A percentile compares a stretch with the other conserved stretches of the same genome.
Conservation (phyloP, 371 early-diverging fungal genomes). For the Lichtheimia corymbifera region DNA sequence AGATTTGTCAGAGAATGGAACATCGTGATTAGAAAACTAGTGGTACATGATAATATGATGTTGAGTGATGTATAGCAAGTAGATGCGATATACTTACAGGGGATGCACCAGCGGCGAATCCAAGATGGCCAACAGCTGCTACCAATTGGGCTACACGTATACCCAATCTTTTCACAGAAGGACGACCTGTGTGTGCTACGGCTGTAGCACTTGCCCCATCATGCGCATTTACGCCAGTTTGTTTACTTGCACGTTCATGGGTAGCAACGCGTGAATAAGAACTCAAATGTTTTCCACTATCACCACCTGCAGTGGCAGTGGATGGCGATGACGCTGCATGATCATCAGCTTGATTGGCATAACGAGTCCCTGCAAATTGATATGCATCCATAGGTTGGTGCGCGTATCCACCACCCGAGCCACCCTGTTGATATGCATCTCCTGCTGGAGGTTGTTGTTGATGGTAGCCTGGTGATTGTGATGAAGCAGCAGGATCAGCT, state of each 20-base stretch:
- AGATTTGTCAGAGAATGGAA: conserved; percentile 35
- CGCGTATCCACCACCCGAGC: too few species aligned
- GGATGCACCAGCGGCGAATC: conserved; percentile 51
- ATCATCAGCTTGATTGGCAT: conserved; percentile 9
- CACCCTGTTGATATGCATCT: not conserved
- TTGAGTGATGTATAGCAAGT: not conserved
- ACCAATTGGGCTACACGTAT: conserved; percentile 38
- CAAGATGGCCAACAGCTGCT: conserved; percentile 41
- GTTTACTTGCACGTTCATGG: not conserved
- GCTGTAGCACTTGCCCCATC: conserved; percentile 6
- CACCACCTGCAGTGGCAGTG: conserved; percentile 12
- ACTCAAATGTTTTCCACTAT: conserved; percentile 15
- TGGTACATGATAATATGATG: not conserved
- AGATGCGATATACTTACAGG: conserved; percentile 31
- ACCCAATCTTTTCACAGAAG: conserved; percentile 27
- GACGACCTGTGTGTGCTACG: conserved; percentile 16
- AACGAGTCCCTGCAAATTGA: conserved; percentile 25
- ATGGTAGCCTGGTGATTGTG: conserved; percentile 17
- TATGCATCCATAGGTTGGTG: conserved; percentile 17
- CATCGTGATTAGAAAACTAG: conserved; percentile 32
- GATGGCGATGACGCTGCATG: conserved; percentile 1
- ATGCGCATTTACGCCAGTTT: not conserved
- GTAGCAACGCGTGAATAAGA: not conserved
- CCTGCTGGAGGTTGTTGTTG: conserved; percentile 9
- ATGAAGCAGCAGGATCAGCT: conserved; percentile 16